Base-by-base conservation (phyloP, 2,329 filamentous ascomycete species). In the Endocalyx cinctus region DNA sequence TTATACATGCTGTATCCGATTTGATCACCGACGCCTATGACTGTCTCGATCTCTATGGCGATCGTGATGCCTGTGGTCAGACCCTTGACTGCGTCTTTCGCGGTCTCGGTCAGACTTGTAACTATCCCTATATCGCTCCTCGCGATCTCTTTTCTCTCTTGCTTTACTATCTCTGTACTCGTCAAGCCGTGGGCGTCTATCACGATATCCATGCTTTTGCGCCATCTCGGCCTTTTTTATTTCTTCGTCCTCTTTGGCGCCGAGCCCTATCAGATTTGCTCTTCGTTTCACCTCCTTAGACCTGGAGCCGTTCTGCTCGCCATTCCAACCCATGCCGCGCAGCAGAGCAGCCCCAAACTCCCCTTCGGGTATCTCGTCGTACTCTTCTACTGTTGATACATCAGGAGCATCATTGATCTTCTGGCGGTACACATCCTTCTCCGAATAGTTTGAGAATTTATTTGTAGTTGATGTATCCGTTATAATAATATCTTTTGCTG, bases 321-420 rank as follows among this genome's bases (percentile, higher is more conserved):
- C 82, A 67, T 96, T 88, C 89, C 90, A 96, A 7, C 92, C 92
- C 85, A 97, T 96, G 8, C 89, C 88, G 19, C 89, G 79, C 22
- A 98, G 71, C 43, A 97, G 70, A 1, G 89, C 88, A 13, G 88
- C 84, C 6, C 92, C 92, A 46, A 97, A 98, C 49, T 96, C 88
- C 47, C 96, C 90, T 12, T 97, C 87, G 0, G 92, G 90, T 41
- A 95, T 83, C 10, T 83, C 80, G 38, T 84, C 82, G 62, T 97
- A 97, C 51, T 92, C 87, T 20, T 86, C 84, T 13, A 94, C 66
- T 0, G 80, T 85, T 4, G 87, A 82, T 18, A 77, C 71, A 15
- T 87, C 84, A 1, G 87, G 88, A 1, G 87, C 82, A 17, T 74
- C 66, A 10, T 74, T 69, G 18, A 89, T 74, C 55, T 90, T 86